Evolutionary conservation across 768 basidiomycete species (phyloP).

Genomic region (Hygrocybe coccinea): DNA sequence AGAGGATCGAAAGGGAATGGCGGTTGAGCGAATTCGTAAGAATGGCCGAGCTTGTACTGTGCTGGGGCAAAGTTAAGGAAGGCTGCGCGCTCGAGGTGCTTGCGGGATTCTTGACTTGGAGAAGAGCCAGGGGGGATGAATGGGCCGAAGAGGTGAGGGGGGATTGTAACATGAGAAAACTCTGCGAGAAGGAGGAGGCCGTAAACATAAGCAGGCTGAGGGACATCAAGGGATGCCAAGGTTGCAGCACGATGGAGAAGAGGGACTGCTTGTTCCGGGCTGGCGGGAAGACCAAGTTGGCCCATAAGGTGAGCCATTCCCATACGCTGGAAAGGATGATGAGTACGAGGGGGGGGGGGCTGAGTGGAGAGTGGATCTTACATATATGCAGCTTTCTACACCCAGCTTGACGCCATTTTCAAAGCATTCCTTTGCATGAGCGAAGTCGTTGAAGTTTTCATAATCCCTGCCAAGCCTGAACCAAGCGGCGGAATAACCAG

Average conservation of each 20-base stretch:
- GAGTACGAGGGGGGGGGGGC: slow-evolving; percentile 9
- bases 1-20: slow-evolving; percentile 86
- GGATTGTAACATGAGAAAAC: slow-evolving; percentile 63
- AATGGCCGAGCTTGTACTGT: slow-evolving; percentile 89
- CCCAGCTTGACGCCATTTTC: slow-evolving; percentile 71
- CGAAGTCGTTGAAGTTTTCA: slow-evolving; percentile 74
- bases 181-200: slow-evolving; percentile 84
- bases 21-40: slow-evolving; percentile 85
- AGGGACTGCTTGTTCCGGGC: slow-evolving; percentile 55
- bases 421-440: slow-evolving; percentile 79
- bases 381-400: slow-evolving; percentile 80
- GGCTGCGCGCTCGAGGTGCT: slow-evolving; percentile 78
- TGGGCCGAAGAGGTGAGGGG: slow-evolving; percentile 47
- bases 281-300: slow-evolving; percentile 63
- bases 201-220: slow-evolving; percentile 85
- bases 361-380: slow-evolving; percentile 33
- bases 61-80: slow-evolving; percentile 80
- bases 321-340: slow-evolving; percentile 54
- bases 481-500: slow-evolving; percentile 79
- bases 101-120: slow-evolving; percentile 57
- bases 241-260: slow-evolving; percentile 76
- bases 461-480: slow-evolving; percentile 89
- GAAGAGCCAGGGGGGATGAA: slow-evolving; percentile 49
- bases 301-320: slow-evolving; percentile 91
- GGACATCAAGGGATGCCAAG: slow-evolving; percentile 64